These are phyloP conservation scores for Magnolia kwangsiensis DNA, from an alignment of 164 flowering plant species.

Conservation along the genomic window DNA sequence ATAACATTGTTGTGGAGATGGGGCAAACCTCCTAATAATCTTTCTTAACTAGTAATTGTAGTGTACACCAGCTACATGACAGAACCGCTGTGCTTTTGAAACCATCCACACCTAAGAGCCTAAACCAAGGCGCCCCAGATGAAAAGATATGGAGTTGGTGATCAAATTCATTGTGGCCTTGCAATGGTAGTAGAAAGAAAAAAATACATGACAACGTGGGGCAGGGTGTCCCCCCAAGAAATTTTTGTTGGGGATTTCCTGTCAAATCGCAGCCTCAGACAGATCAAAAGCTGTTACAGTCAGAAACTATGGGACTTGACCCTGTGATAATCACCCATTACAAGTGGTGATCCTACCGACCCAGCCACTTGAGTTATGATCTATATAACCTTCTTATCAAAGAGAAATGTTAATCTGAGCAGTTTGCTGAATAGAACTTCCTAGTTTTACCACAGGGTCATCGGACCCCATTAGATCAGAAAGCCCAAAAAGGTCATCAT, in stretches of 20 bases:
- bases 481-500: too few relatives aligned
- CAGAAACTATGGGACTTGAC: too few relatives aligned
- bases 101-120: too few relatives aligned
- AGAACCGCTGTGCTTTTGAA: constrained; percentile 1
- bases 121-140: neutral
- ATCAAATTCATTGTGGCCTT: neutral
- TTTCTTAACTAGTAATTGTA: neutral
- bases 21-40: too few relatives aligned
- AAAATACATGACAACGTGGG: too few relatives aligned
- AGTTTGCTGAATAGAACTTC: neutral
- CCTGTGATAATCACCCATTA: too few relatives aligned
- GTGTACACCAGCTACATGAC: neutral
- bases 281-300: too few relatives aligned
- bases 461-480: too few relatives aligned
- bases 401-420: neutral
- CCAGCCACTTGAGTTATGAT: neutral
- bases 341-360: too few relatives aligned
- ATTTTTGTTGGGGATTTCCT: too few relatives aligned
- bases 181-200: neutral
- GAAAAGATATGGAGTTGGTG: neutral
- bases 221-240: too few relatives aligned
- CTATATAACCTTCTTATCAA: neutral
- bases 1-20: too few relatives aligned
- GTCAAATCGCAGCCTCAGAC: neutral
- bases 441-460: neutral